Evolutionary conservation across 139 green algal genomes (phyloP).

Genomic region (Yamagishiella unicocca): DNA sequence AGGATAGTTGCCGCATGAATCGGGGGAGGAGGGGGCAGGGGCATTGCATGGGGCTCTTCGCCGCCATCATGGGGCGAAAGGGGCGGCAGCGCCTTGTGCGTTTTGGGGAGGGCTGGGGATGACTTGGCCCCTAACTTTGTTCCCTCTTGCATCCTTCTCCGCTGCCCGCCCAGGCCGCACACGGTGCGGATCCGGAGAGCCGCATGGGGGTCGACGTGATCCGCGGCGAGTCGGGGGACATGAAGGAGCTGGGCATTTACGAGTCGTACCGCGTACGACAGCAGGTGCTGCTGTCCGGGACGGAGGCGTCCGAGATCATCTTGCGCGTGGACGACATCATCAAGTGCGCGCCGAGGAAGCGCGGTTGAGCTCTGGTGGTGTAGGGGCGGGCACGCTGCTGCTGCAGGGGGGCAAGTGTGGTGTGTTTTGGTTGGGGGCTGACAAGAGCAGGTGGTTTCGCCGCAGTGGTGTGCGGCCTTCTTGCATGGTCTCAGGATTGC

Average conservation of each 20-base stretch:
- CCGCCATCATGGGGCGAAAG: no score
- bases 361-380: no score
- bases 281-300: constrained; percentile 87
- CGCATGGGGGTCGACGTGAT: constrained; percentile 89
- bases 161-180: constrained; percentile 69
- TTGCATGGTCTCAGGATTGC: no score
- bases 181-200: constrained; percentile 67
- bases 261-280: constrained; percentile 88
- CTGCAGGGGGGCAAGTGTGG: no score
- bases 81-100: no score
- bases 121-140: neutral
- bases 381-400: no score
- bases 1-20: no score
- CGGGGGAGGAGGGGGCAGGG: no score
- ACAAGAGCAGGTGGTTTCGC: no score
- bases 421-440: no score
- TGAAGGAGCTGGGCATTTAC: constrained; percentile 80
- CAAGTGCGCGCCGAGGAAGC: constrained; percentile 85
- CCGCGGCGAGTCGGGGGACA: constrained; percentile 71
- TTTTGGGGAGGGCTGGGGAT: neutral
- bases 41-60: no score
- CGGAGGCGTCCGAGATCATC: constrained; percentile 99
- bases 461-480: no score
- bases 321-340: constrained; percentile 99
- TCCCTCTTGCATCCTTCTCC: neutral